Percentiles rank a stretch among this genome's conserved stretches.
These are phyloP conservation scores for Arabidopsis thaliana DNA, from an alignment of 345 rosid genomes.

Conservation along the genomic window DNA sequence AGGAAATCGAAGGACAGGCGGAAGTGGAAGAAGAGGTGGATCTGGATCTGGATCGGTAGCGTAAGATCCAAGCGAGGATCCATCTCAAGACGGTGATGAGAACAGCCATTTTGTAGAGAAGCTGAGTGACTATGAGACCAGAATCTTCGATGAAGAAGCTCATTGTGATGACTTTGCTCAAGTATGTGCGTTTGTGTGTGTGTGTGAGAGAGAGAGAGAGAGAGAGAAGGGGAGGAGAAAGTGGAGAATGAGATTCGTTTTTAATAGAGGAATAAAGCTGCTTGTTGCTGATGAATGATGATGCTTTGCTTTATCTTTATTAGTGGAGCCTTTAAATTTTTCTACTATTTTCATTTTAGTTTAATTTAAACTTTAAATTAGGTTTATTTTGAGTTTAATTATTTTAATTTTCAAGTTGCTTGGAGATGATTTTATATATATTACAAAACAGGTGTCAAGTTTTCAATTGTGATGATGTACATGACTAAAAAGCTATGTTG, in stretches of 20 bases:
- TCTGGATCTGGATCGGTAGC: conserved; percentile 53
- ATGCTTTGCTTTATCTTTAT: not conserved
- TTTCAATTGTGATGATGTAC: conserved; percentile 21
- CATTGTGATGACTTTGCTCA: conserved; percentile 43
- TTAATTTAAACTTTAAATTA: not conserved
- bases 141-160: conserved; percentile 74
- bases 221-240: conserved; percentile 20
- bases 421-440: not conserved
- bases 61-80: conserved; percentile 65
- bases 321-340: conserved; percentile 14
- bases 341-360: not conserved
- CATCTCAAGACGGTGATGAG: conserved; percentile 71
- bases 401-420: conserved; percentile 25
- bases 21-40: conserved; percentile 26
- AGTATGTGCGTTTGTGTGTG: not conserved
- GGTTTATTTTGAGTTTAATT: not conserved
- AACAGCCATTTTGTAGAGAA: conserved; percentile 79
- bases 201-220: conserved; percentile 13
- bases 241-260: conserved; percentile 40
- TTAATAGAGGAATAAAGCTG: conserved; percentile 36
- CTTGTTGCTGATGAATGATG: conserved; percentile 1
- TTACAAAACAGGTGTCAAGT: conserved; percentile 24
- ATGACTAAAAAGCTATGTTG: not conserved
- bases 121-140: conserved; percentile 55
- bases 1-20: conserved; percentile 43